A percentile compares a stretch with the other conserved stretches of the same genome.
Evolutionary conservation across 2,329 filamentous ascomycete genomes (phyloP).

Genomic region (Exophiala sp.): DNA sequence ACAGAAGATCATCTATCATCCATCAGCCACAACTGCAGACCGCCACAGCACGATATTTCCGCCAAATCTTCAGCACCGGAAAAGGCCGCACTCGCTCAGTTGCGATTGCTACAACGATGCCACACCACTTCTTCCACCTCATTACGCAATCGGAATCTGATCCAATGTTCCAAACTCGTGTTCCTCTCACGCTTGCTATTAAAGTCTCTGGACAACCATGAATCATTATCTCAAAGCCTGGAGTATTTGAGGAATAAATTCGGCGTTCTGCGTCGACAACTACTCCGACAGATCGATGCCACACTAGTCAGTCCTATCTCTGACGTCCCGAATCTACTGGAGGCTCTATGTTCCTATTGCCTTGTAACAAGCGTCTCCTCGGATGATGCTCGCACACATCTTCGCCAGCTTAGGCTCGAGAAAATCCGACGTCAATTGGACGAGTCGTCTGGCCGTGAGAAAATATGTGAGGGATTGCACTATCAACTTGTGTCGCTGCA

Average conservation of each 20-base stretch:
- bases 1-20: constrained; percentile 68
- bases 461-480: constrained; percentile 62
- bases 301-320: constrained; percentile 45
- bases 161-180: constrained; percentile 60
- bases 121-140: constrained; percentile 52
- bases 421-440: constrained; percentile 64
- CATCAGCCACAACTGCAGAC: constrained; percentile 75
- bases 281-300: constrained; percentile 63
- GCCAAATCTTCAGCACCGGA: constrained; percentile 5
- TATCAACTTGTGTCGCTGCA: constrained; percentile 75
- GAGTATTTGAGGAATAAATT: constrained; percentile 64
- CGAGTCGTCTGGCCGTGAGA: constrained; percentile 45
- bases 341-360: constrained; percentile 77
- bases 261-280: constrained; percentile 58
- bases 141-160: constrained; percentile 49
- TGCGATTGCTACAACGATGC: constrained; percentile 57
- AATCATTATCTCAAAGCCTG: constrained; percentile 50
- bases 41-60: constrained; percentile 33
- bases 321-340: constrained; percentile 55
- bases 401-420: constrained; percentile 68
- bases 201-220: constrained; percentile 63
- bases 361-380: constrained; percentile 76
- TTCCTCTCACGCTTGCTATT: constrained; percentile 72
- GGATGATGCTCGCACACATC: constrained; percentile 73
- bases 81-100: constrained; percentile 42